A percentile compares a stretch with the other conserved stretches of the same genome.
Evolutionary conservation across 2,329 filamentous ascomycete genomes (phyloP).

Genomic region (Diaporthe vexans): DNA sequence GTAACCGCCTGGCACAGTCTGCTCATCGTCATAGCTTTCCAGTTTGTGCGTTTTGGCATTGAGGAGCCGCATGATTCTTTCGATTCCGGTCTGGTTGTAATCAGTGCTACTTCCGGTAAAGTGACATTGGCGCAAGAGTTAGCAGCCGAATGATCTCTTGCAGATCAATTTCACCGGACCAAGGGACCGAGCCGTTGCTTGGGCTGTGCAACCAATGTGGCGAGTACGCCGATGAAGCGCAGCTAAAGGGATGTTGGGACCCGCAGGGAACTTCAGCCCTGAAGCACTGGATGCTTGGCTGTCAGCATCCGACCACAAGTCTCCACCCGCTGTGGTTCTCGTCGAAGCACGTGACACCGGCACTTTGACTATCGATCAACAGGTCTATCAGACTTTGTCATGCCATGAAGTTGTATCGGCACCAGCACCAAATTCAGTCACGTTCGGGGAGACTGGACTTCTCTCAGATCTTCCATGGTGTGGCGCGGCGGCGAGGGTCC

Average conservation of each 20-base stretch:
- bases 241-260: background rate
- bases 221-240: background rate
- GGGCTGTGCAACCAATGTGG: background rate
- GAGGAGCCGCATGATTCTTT: slow-evolving; percentile 12
- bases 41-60: slow-evolving; percentile 22
- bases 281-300: background rate
- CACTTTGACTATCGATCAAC: background rate
- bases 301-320: slow-evolving; percentile 13
- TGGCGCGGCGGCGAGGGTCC: background rate
- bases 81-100: background rate
- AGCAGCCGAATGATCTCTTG: background rate
- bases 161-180: background rate
- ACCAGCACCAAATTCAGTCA: background rate
- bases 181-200: background rate
- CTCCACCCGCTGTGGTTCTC: slow-evolving; percentile 7
- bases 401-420: background rate
- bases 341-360: slow-evolving; percentile 5
- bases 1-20: slow-evolving; percentile 1
- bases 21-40: slow-evolving; percentile 24
- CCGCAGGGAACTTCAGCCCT: background rate
- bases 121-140: background rate
- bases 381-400: background rate
- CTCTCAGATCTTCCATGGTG: background rate
- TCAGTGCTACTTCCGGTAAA: background rate
- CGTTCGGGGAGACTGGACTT: too few species aligned